Evolutionary conservation across 371 early-diverging fungal species (phyloP), one percentile per base, ranked within the genome.

Genomic region (Mortierella polycephala): DNA sequence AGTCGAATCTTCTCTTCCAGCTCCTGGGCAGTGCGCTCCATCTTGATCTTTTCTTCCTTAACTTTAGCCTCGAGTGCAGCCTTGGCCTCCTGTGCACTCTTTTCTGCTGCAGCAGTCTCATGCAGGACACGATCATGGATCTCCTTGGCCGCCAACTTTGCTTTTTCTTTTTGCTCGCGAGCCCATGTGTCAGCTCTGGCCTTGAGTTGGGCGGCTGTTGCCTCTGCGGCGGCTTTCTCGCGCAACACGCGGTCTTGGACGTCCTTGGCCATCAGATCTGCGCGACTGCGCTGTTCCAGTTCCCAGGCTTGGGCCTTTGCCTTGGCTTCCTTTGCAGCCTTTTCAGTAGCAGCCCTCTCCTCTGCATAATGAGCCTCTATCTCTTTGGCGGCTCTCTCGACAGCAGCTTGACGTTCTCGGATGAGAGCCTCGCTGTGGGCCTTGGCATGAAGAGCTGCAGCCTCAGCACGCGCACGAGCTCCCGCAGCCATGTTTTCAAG

Each of bases 321-420:
- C 45, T 62, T 69, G 51, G 69, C 62, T n/a, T 57, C 99, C 10
- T 10, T 4, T 13, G 46, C 62, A 7, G 47, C 62, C 7, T 57
- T 54, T 13, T 68, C 57, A 9, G 69, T 57, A 9, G 60, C 61
- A 13, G 18, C 69, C 8, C 42, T 51, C 49, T 68, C 69, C 1
- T 16, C n/a, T 16, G n/a, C 40, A n/a, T 61, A 50, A 16, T 62
- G 68, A 18, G 7, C 8, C 44, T 68, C 68, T 5, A 68, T 39
- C 0, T 68, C 69, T 39, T 45, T 60, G 50, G 61, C 47, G 39
- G 42, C 56, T 39, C 47, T 44, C 23, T 68, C 69, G 39, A 68
- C 56, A 0, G 52, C 54, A 11, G 41, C 3, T 57, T 68, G 62
- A 7, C 69, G 69, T 14, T 68, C 69, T 5, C 57, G 69, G n/a